These are phyloP conservation scores for Tulasnella calospora DNA, from an alignment of 768 basidiomycete genomes.

Conservation along the genomic window DNA sequence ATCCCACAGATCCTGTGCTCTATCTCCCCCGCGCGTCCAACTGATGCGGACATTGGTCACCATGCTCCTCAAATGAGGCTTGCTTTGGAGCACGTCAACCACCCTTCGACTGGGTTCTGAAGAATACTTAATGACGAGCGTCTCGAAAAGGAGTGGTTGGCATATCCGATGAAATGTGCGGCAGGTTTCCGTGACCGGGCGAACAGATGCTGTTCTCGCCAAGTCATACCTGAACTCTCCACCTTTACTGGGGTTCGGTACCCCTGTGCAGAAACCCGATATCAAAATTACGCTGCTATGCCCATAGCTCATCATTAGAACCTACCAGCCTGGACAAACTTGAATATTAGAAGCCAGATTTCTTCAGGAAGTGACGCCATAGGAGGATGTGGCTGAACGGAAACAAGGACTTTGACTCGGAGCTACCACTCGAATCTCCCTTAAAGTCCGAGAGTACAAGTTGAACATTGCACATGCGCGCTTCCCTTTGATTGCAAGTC, in stretches of 20 bases:
- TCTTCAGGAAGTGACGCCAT: neutral
- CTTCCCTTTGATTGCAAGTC: no score
- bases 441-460: neutral
- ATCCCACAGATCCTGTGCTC: neutral
- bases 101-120: neutral
- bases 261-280: neutral
- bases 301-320: neutral
- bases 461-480: no score
- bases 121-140: neutral
- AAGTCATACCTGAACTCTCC: neutral
- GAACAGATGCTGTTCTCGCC: neutral
- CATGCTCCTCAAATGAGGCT: neutral
- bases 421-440: neutral
- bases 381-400: neutral
- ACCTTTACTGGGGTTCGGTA: neutral
- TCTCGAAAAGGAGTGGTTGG: neutral
- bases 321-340: neutral
- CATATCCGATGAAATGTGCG: neutral
- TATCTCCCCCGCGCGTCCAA: neutral
- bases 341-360: neutral
- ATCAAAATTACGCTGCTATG: neutral
- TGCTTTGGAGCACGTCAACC: neutral
- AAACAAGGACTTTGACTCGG: neutral
- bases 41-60: neutral
- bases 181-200: neutral